phyloP scores from a whole-genome alignment of 78 protist genomes.

The Isochrysis galbana region DNA sequence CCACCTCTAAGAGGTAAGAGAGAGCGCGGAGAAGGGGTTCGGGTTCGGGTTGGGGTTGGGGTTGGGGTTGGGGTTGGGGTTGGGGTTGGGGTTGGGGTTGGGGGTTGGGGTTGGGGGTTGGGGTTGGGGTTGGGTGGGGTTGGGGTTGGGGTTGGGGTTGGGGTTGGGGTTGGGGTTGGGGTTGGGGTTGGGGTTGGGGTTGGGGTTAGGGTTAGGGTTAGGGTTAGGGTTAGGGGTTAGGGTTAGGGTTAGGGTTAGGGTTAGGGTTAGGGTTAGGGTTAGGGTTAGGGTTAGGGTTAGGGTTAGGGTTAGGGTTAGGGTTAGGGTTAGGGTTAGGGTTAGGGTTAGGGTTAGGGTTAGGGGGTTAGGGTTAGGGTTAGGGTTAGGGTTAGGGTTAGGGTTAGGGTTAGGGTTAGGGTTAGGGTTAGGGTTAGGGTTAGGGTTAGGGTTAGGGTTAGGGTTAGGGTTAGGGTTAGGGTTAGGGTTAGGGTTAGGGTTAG shows the following conservation, averaged over 20 bases:
- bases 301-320: conserved; percentile 36
- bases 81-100: conserved; percentile 29
- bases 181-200: conserved; percentile 34
- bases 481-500: conserved; percentile 39
- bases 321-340: conserved; percentile 38
- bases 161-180: conserved; percentile 39
- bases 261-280: conserved; percentile 41
- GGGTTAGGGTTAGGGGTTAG: too few species aligned
- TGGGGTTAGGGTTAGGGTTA: conserved; percentile 21
- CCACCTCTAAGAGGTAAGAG: too few species aligned
- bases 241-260: conserved; percentile 35
- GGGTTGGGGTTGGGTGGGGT: conserved; percentile 37
- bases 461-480: conserved; percentile 44
- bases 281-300: conserved; percentile 35
- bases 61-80: conserved; percentile 37
- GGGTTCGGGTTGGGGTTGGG: conserved; percentile 36
- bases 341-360: too few species aligned
- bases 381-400: conserved; percentile 39
- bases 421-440: conserved; percentile 43
- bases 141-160: conserved; percentile 35
- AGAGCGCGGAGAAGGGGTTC: too few species aligned
- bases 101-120: conserved; percentile 36
- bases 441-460: conserved; percentile 45
- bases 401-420: conserved; percentile 39
- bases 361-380: conserved; percentile 39